Base-by-base conservation (phyloP, 352 stramenopile genomes). In the Globisporangium cylindrosporum region DNA sequence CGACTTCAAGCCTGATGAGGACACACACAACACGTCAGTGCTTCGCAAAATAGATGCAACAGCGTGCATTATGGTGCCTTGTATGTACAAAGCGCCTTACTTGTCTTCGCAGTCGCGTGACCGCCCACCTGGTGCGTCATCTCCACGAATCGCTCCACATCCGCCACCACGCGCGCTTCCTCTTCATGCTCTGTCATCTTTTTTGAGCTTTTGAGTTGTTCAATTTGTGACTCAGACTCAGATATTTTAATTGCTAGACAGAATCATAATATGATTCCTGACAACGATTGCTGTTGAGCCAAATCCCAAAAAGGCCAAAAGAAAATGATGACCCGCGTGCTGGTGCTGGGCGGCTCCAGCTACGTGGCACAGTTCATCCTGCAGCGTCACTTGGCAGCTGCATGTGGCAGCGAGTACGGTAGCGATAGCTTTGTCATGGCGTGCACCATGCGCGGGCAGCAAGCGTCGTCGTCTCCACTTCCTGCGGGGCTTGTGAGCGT, bases 71-170 rank as follows among this genome's bases (percentile, higher is more conserved):
- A 7, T 32, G 29, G 29, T 32, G 29, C 4, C 29, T 32, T 32
- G 29, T 32, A 32, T 32, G 29, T 32, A 32, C 29, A 32, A 4
- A 32, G 20, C 36, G 6, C 4, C 58, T 25, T 73, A 93, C 87
- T 87, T 1, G 76, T 86, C 65, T 92, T 90, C 25, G 76, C 69
- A n/a, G 81, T 87, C 14, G 82, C 69, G 73, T 95, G 87, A 67
- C 87, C 87, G 68, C 87, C 87, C 49, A 95, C 87, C 77, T 95
- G 87, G 65, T 93, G 87, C 63, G 69, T 62, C 82, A 92, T 92
- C 59, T 76, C 63, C 61, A 64, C 73, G 54, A 90, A 89, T 55
- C 53, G 27, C 2, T 53, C 68, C 48, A 63, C 58, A 22, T 62
- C 51, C 18, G 36, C 34, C 18, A 70, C 51, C 32, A 10, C 34